Base-by-base conservation (phyloP, 176 grass and related monocot genomes). In the Eragrostis nindensis region DNA sequence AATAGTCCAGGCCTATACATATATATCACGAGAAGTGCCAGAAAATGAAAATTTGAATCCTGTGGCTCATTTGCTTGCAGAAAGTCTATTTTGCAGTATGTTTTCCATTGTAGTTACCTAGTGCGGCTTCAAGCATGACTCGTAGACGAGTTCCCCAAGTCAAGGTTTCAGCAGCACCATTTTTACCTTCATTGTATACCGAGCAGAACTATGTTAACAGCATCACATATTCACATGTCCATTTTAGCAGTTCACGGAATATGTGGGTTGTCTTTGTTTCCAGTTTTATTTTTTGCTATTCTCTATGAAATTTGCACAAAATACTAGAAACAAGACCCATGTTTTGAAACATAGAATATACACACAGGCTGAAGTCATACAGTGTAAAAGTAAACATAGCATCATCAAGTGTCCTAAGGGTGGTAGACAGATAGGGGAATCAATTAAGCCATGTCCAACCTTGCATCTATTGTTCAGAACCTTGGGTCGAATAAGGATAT, bases 1-100 rank as follows among this genome's bases (percentile, higher is more conserved):
- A 44, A 72, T 90, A 90, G 24, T 87, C 91, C 80, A 93, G 17
- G 16, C 83, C 84, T 93, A 21, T 9, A 40, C 1, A 25, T 11
- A 41, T n/a, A n/a, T 19, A 41, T 9, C 16, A 66, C 32, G 4
- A 36, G 16, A 1, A n/a, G 61, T 73, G 50, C 16, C 40, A 80
- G 8, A 57, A 13, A 2, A 0, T 32, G 2, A 54, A 16, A 6
- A 36, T 48, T n/a, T 48, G 8, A 1, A 40, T 62, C 36, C 21
- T 11, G 21, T 66, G 30, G 0, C 1, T 42, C 19, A 54, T 66
- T 41, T 43, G 19, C 9, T 42, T 53, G 1, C 48, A 16, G 16
- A 44, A 19, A 19, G 18, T 19, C 8, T 5, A 62, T 27, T 9
- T 64, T 1, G 6, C 2, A 10, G 4, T 66, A n/a, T 16, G 16